These are phyloP conservation scores for Zizania palustris DNA, from an alignment of 202 grass and related monocot genomes.

Conservation along the genomic window DNA sequence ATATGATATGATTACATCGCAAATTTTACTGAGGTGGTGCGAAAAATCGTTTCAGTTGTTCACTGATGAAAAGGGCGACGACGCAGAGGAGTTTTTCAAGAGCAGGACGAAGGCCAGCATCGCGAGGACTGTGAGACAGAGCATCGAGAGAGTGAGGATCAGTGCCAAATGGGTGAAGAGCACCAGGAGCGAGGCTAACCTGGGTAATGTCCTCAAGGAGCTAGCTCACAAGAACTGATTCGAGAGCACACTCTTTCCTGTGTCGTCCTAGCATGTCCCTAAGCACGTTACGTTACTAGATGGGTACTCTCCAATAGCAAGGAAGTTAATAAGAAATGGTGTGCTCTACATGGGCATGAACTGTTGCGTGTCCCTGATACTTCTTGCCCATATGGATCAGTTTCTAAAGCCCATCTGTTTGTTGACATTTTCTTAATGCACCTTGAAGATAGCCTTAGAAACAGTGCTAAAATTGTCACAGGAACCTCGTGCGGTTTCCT, in stretches of 20 bases:
- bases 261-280: constrained; percentile 8
- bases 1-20: neutral
- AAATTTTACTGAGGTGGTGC: neutral
- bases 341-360: neutral
- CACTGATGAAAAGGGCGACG: constrained; percentile 69
- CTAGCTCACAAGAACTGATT: constrained; percentile 46
- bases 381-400: neutral
- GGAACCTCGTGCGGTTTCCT: too few relatives aligned
- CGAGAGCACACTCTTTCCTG: neutral
- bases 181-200: constrained; percentile 62
- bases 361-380: neutral
- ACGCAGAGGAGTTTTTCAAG: constrained; percentile 79
- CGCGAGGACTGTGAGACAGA: constrained; percentile 79
- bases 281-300: too few relatives aligned
- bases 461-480: too few relatives aligned
- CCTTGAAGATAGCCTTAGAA: too few relatives aligned
- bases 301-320: neutral
- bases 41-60: constrained; percentile 55
- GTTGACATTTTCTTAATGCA: neutral
- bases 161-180: constrained; percentile 76
- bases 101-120: constrained; percentile 69
- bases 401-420: too few relatives aligned
- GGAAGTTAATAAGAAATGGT: constrained; percentile 12
- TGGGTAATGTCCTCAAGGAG: constrained; percentile 58
- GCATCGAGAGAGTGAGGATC: constrained; percentile 79